Evolutionary conservation across 2,329 filamentous ascomycete species (phyloP).

Genomic region (Dactylellina parvicollis): DNA sequence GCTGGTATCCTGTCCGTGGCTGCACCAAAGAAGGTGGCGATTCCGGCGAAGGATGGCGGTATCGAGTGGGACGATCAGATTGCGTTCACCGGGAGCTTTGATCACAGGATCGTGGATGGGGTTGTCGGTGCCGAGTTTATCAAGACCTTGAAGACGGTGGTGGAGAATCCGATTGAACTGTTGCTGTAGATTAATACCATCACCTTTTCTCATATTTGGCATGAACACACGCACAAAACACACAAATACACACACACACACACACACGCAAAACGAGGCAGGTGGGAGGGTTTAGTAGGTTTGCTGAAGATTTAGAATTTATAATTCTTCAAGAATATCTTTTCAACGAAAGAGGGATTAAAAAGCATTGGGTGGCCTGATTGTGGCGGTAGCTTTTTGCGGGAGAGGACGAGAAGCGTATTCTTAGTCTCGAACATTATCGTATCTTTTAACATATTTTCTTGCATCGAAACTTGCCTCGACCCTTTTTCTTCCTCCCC

Average conservation of each 20-base stretch:
- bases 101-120: slow-evolving; percentile 94
- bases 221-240: no score
- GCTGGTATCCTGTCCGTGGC: slow-evolving; percentile 94
- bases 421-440: neutral
- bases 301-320: neutral
- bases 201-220: neutral
- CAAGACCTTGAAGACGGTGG: slow-evolving; percentile 92
- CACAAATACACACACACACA: no score
- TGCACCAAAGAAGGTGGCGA: slow-evolving; percentile 92
- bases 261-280: no score
- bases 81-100: slow-evolving; percentile 91
- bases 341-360: neutral
- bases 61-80: slow-evolving; percentile 97
- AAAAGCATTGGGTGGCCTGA: slow-evolving; percentile 16
- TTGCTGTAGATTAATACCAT: slow-evolving; percentile 72
- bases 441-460: neutral
- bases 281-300: no score
- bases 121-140: slow-evolving; percentile 97
- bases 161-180: slow-evolving; percentile 96
- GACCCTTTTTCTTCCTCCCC: neutral
- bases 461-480: no score
- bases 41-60: slow-evolving; percentile 85
- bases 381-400: slow-evolving; percentile 30
- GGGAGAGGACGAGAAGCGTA: neutral
- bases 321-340: neutral